These are phyloP conservation scores for Ailanthus altissimus DNA, from an alignment of 345 rosid genomes.

Conservation along the genomic window DNA sequence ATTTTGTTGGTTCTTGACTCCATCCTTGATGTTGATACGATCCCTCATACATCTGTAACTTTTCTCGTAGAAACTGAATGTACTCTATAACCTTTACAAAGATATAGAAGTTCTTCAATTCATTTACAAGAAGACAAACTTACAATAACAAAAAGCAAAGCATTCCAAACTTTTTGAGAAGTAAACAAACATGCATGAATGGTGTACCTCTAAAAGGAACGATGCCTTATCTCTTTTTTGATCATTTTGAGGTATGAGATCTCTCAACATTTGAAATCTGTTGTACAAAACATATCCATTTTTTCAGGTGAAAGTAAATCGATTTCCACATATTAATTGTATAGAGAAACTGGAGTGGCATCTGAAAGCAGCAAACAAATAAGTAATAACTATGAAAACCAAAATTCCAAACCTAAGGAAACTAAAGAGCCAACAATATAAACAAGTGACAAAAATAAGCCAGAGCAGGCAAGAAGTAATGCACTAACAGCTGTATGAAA, in stretches of 20 bases:
- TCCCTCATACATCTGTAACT: conserved; percentile 68
- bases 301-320: conserved; percentile 9
- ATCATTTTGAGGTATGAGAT: conserved; percentile 76
- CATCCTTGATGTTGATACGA: conserved; percentile 61
- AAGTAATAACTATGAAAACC: neutral
- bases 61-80: conserved; percentile 74
- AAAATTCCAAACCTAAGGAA: neutral
- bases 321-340: neutral
- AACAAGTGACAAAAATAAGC: neutral
- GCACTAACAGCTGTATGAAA: neutral
- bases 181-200: neutral
- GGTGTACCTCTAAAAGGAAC: conserved; percentile 68
- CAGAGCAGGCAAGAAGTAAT: conserved; percentile 2
- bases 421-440: neutral
- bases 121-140: neutral
- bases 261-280: conserved; percentile 87
- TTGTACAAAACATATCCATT: conserved; percentile 19
- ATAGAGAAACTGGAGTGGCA: neutral
- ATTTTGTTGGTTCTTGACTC: conserved; percentile 57
- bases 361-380: neutral
- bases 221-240: conserved; percentile 91
- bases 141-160: neutral
- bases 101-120: conserved; percentile 17
- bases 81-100: conserved; percentile 70
- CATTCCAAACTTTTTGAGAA: neutral